phyloP scores from a whole-genome alignment of 1,284 basidiomycete species.

The Lignosus rhinocerotis region DNA sequence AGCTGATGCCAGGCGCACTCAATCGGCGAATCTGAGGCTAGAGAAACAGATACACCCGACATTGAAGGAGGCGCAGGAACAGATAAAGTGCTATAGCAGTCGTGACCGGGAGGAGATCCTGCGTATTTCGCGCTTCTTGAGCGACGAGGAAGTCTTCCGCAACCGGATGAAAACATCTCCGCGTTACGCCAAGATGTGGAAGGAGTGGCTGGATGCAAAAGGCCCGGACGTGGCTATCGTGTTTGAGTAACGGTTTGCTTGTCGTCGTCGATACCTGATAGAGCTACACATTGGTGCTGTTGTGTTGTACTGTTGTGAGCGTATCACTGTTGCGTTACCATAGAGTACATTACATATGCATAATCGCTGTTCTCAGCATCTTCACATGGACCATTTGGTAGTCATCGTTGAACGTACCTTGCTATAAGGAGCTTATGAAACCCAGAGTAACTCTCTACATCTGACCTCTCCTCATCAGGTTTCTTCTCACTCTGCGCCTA shows the following conservation, averaged over 20 bases:
- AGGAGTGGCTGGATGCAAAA: slow-evolving; percentile 35
- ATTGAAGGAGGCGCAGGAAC: slow-evolving; percentile 29
- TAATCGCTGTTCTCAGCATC: too few species aligned
- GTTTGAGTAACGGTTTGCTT: slow-evolving; percentile 19
- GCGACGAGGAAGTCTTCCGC: slow-evolving; percentile 36
- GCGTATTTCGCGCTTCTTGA: slow-evolving; percentile 36
- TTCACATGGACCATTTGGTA: too few species aligned
- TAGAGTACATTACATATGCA: too few species aligned
- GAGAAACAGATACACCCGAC: slow-evolving; percentile 35
- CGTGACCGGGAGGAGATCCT: slow-evolving; percentile 40
- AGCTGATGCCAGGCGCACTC: background rate
- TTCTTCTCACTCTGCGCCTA: slow-evolving; percentile 75
- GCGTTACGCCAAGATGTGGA: slow-evolving; percentile 37
- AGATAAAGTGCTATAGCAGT: slow-evolving; percentile 36
- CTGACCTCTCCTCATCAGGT: slow-evolving; percentile 85
- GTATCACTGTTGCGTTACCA: too few species aligned
- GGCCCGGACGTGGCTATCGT: slow-evolving; percentile 31
- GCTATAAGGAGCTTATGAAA: too few species aligned
- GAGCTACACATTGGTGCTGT: too few species aligned
- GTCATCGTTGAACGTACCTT: too few species aligned
- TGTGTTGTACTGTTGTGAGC: too few species aligned
- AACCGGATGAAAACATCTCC: slow-evolving; percentile 12
- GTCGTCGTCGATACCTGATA: background rate
- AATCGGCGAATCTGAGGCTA: background rate
- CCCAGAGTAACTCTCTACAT: slow-evolving; percentile 38